Base-by-base conservation (phyloP, 352 stramenopile genomes). In the Globisporangium middletonii region DNA sequence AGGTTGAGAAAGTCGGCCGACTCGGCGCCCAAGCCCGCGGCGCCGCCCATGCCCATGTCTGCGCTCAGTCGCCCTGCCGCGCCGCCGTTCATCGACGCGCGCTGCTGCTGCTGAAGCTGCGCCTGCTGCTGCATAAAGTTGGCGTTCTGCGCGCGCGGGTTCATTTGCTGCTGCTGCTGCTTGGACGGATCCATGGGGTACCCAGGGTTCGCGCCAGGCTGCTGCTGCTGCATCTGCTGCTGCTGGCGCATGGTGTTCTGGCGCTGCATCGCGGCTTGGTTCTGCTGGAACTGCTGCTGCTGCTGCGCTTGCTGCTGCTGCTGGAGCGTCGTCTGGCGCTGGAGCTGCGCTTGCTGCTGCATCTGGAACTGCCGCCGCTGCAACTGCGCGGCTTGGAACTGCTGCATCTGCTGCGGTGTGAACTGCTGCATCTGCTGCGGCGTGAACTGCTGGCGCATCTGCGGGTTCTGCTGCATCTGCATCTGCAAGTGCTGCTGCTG, bases 341-440 rank as follows among this genome's bases (percentile, higher is more conserved):
- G 83, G 47, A 90, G 52, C 64, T 88, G 77, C 45, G 71, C 73
- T 38, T 56, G 60, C 63, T 77, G 66, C 53, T 83, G 74, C 68
- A 79, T 73, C 61, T 80, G 71, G 55, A 62, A 71, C 49, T 84
- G 69, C 64, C 68, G 73, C 55, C 68, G 62, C 47, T 78, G 69
- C 51, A 75, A 62, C 46, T 79, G 71, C 33, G 50, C 64, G 4
- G 48, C 59, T 49, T 70, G 59, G 38, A 62, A 38, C 26, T 74
- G 67, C 33, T 69, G 53, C 51, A 59, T 58, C 30, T 73, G 66
- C 33, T 63, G 62, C 72, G 33, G 33, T 9, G 33, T 70, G 41
- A 85, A 86, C 60, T 92, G 83, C 64, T 92, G 81, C 62, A 91
- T 62, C 46, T 94, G 83, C 64, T 94, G 80, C 9, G 77, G 81